Evolutionary conservation across 805 yeast genomes (phyloP), one percentile per base, ranked within the genome.

Genomic region (Soucietia sequanensis): DNA sequence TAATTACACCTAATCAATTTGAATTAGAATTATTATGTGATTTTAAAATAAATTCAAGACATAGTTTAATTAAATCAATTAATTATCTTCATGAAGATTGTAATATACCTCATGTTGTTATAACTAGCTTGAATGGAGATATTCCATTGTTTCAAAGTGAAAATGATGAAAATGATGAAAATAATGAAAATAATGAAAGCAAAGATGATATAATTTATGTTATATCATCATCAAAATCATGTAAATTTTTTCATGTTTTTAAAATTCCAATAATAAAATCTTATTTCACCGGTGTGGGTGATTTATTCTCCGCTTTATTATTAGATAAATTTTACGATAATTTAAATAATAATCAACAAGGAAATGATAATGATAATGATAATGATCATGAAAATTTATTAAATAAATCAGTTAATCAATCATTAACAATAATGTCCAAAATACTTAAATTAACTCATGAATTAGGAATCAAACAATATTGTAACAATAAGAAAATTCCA

Each of bases 221-320:
- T n/a, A n/a, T n/a, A n/a, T n/a, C n/a, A n/a, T n/a, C n/a, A n/a
- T n/a, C n/a, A n/a, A n/a, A n/a, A n/a, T n/a, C n/a, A n/a, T n/a
- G n/a, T n/a, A n/a, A n/a, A n/a, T n/a, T n/a, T n/a, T n/a, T n/a
- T n/a, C 33, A 48, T 4, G 31, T 62, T 30, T 79, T 75, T 48
- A 69, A 70, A 44, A 70, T 84, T 10, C 83, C 85, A 2, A 65
- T 70, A 23, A 75, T 87, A 27, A 78, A 81, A 35, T 81, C 91
- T 4, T 88, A 91, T 56, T 91, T 90, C 61, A 87, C 96, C 0
- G 98, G 98, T 2, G 95, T 93, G 0, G 98, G 98, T 5, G 98
- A 90, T 51, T 60, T 90, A 27, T 90, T 91, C 48, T 81, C 95
- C 0, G 91, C 95, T 0, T 57, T 90, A 25, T 56, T 89, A 21